phyloP scores from a whole-genome alignment of 2,329 filamentous ascomycete species.

The Sarocladium oryzae region DNA sequence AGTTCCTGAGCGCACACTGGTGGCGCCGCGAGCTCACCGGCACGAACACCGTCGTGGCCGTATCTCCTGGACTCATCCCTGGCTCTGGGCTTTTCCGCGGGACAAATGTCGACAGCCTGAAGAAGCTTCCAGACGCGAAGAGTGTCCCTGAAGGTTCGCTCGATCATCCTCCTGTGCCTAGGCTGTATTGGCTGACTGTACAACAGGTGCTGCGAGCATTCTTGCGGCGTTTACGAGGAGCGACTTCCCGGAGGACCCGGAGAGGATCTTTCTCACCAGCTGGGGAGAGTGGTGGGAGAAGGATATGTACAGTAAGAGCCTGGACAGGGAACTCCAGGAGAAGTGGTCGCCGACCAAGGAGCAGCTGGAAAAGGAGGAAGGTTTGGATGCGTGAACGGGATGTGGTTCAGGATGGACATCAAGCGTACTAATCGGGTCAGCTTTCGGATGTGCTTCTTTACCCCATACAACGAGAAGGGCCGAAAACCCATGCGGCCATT shows the following conservation, averaged over 20 bases:
- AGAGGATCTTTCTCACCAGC: slow-evolving; percentile 47
- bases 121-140: slow-evolving; percentile 34
- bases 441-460: too few species aligned
- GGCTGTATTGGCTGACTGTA: slow-evolving; percentile 11
- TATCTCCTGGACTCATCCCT: slow-evolving; percentile 47
- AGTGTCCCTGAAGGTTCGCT: slow-evolving; percentile 38
- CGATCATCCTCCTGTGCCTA: neutral
- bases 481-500: too few species aligned
- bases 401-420: too few species aligned
- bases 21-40: slow-evolving; percentile 46
- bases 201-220: slow-evolving; percentile 37
- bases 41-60: slow-evolving; percentile 40
- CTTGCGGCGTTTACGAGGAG: slow-evolving; percentile 36
- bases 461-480: too few species aligned
- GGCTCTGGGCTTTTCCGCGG: slow-evolving; percentile 35
- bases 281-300: slow-evolving; percentile 52
- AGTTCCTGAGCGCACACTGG: slow-evolving; percentile 46
- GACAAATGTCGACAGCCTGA: neutral
- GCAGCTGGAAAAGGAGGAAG: slow-evolving; percentile 39
- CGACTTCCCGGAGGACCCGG: slow-evolving; percentile 43
- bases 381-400: too few species aligned
- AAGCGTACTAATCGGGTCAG: too few species aligned
- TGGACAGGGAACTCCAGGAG: slow-evolving; percentile 42
- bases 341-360: slow-evolving; percentile 44
- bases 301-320: slow-evolving; percentile 30